Conservation (phyloP, 306 rosid species). For the Dryas octopetala region DNA sequence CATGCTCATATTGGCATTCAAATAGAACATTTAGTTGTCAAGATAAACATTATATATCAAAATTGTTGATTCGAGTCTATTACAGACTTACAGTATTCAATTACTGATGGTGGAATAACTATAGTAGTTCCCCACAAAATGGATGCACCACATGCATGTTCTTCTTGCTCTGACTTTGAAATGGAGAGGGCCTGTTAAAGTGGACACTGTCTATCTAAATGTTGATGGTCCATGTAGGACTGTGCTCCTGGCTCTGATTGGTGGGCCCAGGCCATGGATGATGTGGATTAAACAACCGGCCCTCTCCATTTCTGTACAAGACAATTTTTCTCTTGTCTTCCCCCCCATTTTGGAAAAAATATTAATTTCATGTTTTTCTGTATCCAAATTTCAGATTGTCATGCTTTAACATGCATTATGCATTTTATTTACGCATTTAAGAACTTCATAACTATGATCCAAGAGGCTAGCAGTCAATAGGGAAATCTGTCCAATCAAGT, state of each 20-base stretch:
- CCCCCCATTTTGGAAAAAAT: neutral
- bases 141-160: slow-evolving; percentile 4
- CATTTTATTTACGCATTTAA: neutral
- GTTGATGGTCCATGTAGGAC: no score
- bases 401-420: slow-evolving; percentile 5
- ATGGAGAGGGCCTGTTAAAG: neutral
- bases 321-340: neutral
- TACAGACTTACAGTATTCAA: neutral
- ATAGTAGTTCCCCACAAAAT: neutral
- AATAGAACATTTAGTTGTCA: neutral
- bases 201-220: neutral
- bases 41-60: neutral
- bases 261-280: no score
- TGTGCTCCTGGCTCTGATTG: no score
- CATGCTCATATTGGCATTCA: neutral
- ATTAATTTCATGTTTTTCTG: neutral
- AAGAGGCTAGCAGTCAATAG: neutral
- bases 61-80: neutral
- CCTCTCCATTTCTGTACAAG: neutral
- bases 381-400: slow-evolving; percentile 3
- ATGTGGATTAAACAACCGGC: neutral
- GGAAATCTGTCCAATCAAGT: slow-evolving; percentile 12
- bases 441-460: neutral
- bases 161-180: neutral
- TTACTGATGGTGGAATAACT: neutral